Base-by-base conservation (phyloP, 192 early-diverging fungal genomes). In the Backusella macrospora region DNA sequence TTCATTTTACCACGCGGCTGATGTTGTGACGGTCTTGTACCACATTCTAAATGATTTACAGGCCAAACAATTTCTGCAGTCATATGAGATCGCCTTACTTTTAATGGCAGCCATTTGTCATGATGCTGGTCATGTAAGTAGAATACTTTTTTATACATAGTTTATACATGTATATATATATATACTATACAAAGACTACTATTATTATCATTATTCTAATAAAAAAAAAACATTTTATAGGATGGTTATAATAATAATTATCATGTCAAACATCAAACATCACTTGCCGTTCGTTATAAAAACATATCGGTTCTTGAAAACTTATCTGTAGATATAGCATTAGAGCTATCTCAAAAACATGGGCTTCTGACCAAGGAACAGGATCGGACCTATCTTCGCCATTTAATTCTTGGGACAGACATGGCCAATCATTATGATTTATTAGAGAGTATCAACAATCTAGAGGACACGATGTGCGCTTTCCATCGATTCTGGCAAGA, bases 231-330 rank as follows among this genome's bases (percentile, higher is more conserved):
- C 5, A 8, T 15, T 9, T 18, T 44, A 55, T 86, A 92, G 90
- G 94, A 95, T 10, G 96, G 96, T 16, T 79, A 91, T 44, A 96
- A 94, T 85, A 98, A 98, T 70, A 76, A 93, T 8, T 98, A 92
- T 74, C 92, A 97, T 77, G 90, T 93, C 48, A 94, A 96, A 76
- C 90, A 93, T n/a, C 83, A 90, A 71, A 93, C 95, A 12, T 83
- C 89, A 1, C 71, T 94, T 10, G 93, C 93, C 0, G 76, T 82
- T 49, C 80, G 76, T 46, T 96, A 94, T 74, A 87, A 90, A 65
- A 87, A 93, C 75, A 74, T 76, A 55, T 95, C 95, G 15, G 92
- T 96, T 5, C 87, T 98, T 6, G 96, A 98, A 79, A 90, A 85
- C 70, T 90, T 93, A 72, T 96, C 94, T 14, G 87, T 90, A 70